Evolutionary conservation across 805 yeast genomes (phyloP).

Genomic region (Candida peoriensis): DNA sequence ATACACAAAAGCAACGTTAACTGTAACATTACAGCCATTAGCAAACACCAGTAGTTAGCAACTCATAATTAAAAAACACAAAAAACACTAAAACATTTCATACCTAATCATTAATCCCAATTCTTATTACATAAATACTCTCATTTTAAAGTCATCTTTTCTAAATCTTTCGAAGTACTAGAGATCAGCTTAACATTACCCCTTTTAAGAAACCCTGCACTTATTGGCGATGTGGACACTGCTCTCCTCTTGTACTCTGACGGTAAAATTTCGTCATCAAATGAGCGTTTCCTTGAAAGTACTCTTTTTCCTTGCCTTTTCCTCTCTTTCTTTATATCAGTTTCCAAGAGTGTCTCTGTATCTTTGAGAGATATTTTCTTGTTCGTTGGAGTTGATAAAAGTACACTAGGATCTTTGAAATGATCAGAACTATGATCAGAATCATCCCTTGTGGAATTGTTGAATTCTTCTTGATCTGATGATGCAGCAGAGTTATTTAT

Average conservation of each 20-base stretch:
- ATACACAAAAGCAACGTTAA: no score
- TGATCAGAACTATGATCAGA: no score
- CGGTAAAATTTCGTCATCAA: slow-evolving; percentile 11
- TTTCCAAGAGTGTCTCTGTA: no score
- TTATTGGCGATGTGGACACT: slow-evolving; percentile 23
- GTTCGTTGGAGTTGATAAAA: no score
- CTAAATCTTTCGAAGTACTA: slow-evolving; percentile 21
- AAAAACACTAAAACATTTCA: no score
- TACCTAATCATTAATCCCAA: no score
- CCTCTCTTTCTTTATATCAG: slow-evolving; percentile 2
- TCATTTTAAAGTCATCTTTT: slow-evolving; percentile 18
- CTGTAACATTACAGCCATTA: no score
- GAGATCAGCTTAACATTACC: slow-evolving; percentile 18
- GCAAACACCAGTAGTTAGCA: no score
- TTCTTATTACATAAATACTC: neutral
- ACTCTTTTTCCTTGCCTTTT: neutral
- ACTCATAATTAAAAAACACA: no score
- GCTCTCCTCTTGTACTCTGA: slow-evolving; percentile 22
- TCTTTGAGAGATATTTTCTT: no score
- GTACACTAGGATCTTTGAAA: no score
- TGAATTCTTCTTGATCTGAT: slow-evolving; percentile 4
- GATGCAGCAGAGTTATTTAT: neutral
- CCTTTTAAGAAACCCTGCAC: slow-evolving; percentile 15
- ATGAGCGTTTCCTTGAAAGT: slow-evolving; percentile 18
- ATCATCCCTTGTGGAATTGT: no score